These are phyloP conservation scores for Takakia lepidozioides DNA, from an alignment of 225 moss, liverwort and hornwort species.

Conservation along the genomic window DNA sequence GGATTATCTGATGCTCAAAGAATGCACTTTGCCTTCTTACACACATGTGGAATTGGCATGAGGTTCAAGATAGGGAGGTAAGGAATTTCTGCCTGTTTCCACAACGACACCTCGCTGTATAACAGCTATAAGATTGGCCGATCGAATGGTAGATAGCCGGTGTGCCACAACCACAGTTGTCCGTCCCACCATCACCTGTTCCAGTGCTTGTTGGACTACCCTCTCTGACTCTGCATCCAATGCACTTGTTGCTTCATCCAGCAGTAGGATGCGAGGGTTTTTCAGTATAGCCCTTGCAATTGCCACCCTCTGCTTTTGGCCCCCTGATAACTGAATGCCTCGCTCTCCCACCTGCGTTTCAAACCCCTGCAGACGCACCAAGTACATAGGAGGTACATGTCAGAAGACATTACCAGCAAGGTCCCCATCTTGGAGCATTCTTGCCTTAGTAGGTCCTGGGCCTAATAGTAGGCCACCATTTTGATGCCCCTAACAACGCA, in stretches of 20 bases:
- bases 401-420: background rate
- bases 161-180: constrained; percentile 90
- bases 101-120: constrained; percentile 80
- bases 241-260: constrained; percentile 98
- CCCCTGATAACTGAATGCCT: constrained; percentile 88
- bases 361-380: constrained; percentile 37
- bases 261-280: constrained; percentile 64
- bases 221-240: constrained; percentile 85
- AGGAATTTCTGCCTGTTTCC: constrained; percentile 55
- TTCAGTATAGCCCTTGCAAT: constrained; percentile 93
- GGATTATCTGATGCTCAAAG: no score
- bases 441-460: no score
- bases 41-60: background rate
- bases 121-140: constrained; percentile 85
- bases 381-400: background rate
- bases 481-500: background rate
- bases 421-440: no score
- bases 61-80: background rate
- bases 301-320: constrained; percentile 94
- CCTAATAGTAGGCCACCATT: no score
- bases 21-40: no score
- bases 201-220: constrained; percentile 84
- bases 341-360: constrained; percentile 81
- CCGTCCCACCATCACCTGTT: constrained; percentile 76
- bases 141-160: constrained; percentile 80